Percentiles rank a stretch among this genome's conserved stretches.
Evolutionary conservation across 75 land plant species (phyloP).

Genomic region (Gnetum montanum): DNA sequence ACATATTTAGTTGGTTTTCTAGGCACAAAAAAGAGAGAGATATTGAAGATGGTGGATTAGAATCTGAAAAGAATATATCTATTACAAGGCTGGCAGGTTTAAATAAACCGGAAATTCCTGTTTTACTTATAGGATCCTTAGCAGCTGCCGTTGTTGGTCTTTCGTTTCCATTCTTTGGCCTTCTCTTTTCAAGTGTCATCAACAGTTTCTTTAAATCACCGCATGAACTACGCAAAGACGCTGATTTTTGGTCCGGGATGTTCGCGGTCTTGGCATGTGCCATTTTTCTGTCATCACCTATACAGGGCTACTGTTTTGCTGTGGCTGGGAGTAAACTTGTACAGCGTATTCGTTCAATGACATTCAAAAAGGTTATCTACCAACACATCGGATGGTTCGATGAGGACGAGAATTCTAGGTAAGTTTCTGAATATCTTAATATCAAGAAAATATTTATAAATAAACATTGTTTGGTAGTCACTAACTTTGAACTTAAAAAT

Average conservation of each 20-base stretch:
- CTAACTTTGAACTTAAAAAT: neutral
- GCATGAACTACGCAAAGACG: constrained; percentile 31
- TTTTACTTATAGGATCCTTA: constrained; percentile 40
- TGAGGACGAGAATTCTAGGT: constrained; percentile 66
- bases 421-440: neutral
- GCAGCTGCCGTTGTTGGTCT: constrained; percentile 41
- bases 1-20: neutral
- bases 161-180: constrained; percentile 47
- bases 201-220: constrained; percentile 40
- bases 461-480: neutral
- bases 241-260: constrained; percentile 45
- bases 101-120: constrained; percentile 74
- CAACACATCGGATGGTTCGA: constrained; percentile 82
- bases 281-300: constrained; percentile 26
- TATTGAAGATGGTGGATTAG: neutral
- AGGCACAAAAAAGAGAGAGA: neutral
- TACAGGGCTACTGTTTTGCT: constrained; percentile 42
- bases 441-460: neutral
- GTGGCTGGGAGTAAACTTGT: constrained; percentile 67
- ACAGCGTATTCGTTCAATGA: constrained; percentile 42
- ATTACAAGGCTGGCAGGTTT: constrained; percentile 53
- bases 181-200: constrained; percentile 46
- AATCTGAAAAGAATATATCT: constrained; percentile 19
- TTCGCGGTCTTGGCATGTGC: constrained; percentile 29
- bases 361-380: constrained; percentile 60